These are phyloP conservation scores for Irineochytrium annulatum DNA, from an alignment of 192 early-diverging fungal genomes.

Conservation along the genomic window DNA sequence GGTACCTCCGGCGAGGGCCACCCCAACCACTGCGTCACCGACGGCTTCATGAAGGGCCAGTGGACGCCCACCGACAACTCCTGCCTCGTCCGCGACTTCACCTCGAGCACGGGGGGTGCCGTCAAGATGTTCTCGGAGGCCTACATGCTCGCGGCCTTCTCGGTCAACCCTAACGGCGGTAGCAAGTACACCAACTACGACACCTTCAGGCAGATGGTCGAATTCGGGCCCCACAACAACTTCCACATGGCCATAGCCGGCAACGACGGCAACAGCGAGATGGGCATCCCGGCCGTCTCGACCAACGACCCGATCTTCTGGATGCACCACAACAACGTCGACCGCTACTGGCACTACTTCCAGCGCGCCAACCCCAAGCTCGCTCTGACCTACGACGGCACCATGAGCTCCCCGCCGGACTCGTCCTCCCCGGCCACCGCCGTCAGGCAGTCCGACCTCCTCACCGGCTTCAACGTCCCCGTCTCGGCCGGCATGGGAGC, in stretches of 20 bases:
- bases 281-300: slow-evolving; percentile 6
- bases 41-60: slow-evolving; percentile 1
- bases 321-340: slow-evolving; percentile 38
- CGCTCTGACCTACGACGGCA: neutral
- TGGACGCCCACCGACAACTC: neutral
- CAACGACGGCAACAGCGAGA: neutral
- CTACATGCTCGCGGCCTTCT: neutral
- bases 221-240: slow-evolving; percentile 30
- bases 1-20: slow-evolving; percentile 1
- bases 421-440: neutral
- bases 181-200: slow-evolving; percentile 3
- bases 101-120: neutral
- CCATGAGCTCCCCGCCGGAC: neutral
- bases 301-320: slow-evolving; percentile 39
- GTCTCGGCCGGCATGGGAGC: neutral
- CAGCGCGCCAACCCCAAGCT: slow-evolving; percentile 9
- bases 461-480: slow-evolving; percentile 9
- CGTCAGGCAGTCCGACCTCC: neutral
- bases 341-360: slow-evolving; percentile 16
- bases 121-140: neutral
- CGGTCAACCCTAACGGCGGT: neutral
- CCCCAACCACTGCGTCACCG: slow-evolving; percentile 6
- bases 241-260: slow-evolving; percentile 28
- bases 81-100: neutral
- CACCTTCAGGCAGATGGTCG: slow-evolving; percentile 17